Evolutionary conservation across 2,329 filamentous ascomycete species (phyloP).

Genomic region (Aspergillus candidus): DNA sequence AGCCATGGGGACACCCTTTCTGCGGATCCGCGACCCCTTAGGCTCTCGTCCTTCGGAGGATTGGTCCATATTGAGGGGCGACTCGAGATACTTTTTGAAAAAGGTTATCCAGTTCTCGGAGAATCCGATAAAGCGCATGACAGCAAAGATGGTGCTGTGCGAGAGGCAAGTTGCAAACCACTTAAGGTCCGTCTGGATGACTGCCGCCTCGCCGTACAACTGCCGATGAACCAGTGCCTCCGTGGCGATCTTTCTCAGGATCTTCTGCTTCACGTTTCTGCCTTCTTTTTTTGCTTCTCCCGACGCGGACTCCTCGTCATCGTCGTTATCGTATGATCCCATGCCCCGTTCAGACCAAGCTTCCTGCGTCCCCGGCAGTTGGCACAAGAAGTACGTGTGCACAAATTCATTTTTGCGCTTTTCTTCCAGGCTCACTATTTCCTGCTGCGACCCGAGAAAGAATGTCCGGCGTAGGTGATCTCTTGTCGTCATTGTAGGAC

Average conservation of each 20-base stretch:
- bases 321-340: slow-evolving; percentile 20
- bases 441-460: slow-evolving; percentile 13
- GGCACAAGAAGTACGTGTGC: slow-evolving; percentile 30
- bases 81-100: slow-evolving; percentile 42
- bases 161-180: slow-evolving; percentile 42
- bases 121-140: slow-evolving; percentile 43
- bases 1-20: slow-evolving; percentile 42
- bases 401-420: slow-evolving; percentile 19
- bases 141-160: slow-evolving; percentile 40
- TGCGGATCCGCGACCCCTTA: slow-evolving; percentile 35
- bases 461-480: slow-evolving; percentile 24
- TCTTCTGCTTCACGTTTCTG: slow-evolving; percentile 34
- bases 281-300: neutral
- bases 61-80: slow-evolving; percentile 40
- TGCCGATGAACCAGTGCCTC: slow-evolving; percentile 32
- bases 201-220: slow-evolving; percentile 30
- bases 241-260: slow-evolving; percentile 36
- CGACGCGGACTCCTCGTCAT: slow-evolving; percentile 8
- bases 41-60: slow-evolving; percentile 20
- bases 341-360: slow-evolving; percentile 17
- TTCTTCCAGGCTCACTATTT: neutral
- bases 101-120: slow-evolving; percentile 39
- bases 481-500: slow-evolving; percentile 8
- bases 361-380: slow-evolving; percentile 23
- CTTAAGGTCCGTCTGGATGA: slow-evolving; percentile 40